phyloP scores from a whole-genome alignment of 2,329 filamentous ascomycete species.

The Metarhizium robertsii region DNA sequence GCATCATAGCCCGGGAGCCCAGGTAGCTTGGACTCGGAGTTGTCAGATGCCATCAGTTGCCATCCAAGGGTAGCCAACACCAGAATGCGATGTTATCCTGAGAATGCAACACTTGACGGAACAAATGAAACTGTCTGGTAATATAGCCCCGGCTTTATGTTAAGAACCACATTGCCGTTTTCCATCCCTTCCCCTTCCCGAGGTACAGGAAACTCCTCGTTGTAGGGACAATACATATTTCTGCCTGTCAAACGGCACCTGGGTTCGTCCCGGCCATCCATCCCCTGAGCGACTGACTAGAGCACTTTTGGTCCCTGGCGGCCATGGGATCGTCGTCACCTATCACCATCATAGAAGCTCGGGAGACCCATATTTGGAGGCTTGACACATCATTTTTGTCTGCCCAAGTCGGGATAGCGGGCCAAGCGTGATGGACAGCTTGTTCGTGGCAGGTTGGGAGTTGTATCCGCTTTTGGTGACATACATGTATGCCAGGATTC shows the following conservation, averaged over 20 bases:
- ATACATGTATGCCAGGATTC: no score
- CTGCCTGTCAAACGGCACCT: neutral
- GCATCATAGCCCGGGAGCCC: slow-evolving; percentile 15
- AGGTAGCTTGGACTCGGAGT: slow-evolving; percentile 8
- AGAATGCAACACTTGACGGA: neutral
- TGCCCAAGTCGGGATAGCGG: neutral
- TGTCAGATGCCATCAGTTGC: slow-evolving; percentile 3
- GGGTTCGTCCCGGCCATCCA: neutral
- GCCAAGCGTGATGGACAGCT: neutral
- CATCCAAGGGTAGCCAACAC: neutral
- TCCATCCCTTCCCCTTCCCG: neutral
- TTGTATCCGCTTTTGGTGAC: no score
- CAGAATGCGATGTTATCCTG: neutral
- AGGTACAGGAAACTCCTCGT: neutral
- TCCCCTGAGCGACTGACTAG: neutral
- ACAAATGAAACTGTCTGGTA: neutral
- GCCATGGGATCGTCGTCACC: neutral
- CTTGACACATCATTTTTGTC: neutral
- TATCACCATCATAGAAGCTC: neutral
- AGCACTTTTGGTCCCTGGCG: neutral
- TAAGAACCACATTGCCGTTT: neutral
- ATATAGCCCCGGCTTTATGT: neutral
- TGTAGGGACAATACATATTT: neutral
- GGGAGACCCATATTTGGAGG: neutral
- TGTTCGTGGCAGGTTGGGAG: neutral